Conservation (phyloP, 306 rosid species). For the Bauhinia variegata region DNA sequence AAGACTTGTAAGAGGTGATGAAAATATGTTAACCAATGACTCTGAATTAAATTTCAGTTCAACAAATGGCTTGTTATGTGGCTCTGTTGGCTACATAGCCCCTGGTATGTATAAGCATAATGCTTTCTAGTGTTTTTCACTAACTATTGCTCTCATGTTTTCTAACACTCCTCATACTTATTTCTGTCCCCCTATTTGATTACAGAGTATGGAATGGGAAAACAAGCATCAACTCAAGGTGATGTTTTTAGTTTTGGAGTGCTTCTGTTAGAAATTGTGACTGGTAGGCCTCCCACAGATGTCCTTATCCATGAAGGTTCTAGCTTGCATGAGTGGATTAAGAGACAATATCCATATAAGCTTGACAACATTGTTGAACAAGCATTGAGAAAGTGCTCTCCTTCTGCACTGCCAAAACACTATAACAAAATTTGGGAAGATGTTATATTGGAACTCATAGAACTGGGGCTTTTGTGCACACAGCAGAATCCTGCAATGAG, state of each 20-base stretch:
- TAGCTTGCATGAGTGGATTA: slow-evolving; percentile 81
- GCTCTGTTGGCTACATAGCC: slow-evolving; percentile 90
- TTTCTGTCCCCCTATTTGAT: too few species aligned
- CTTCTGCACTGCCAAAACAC: slow-evolving; percentile 37
- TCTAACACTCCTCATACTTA: too few species aligned
- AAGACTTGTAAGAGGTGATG: slow-evolving; percentile 60
- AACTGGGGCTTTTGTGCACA: slow-evolving; percentile 82
- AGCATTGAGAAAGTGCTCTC: slow-evolving; percentile 52
- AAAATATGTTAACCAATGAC: slow-evolving; percentile 22
- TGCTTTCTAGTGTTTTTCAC: too few species aligned
- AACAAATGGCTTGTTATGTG: slow-evolving; percentile 75
- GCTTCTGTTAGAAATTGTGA: slow-evolving; percentile 67
- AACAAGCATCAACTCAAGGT: slow-evolving; percentile 68
- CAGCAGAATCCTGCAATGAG: slow-evolving; percentile 70
- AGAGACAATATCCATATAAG: slow-evolving; percentile 59
- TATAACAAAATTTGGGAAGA: slow-evolving; percentile 46
- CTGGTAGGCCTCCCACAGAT: slow-evolving; percentile 81
- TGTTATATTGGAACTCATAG: slow-evolving; percentile 70
- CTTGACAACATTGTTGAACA: slow-evolving; percentile 61
- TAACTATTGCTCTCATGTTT: too few species aligned
- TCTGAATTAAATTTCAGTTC: slow-evolving; percentile 65
- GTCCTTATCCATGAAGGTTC: slow-evolving; percentile 65
- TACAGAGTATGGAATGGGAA: slow-evolving; percentile 85
- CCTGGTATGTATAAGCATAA: slow-evolving; percentile 70
- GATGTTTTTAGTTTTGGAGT: slow-evolving; percentile 90